phyloP scores from a whole-genome alignment of 345 rosid genomes.

The Tarenaya hassleriana region DNA sequence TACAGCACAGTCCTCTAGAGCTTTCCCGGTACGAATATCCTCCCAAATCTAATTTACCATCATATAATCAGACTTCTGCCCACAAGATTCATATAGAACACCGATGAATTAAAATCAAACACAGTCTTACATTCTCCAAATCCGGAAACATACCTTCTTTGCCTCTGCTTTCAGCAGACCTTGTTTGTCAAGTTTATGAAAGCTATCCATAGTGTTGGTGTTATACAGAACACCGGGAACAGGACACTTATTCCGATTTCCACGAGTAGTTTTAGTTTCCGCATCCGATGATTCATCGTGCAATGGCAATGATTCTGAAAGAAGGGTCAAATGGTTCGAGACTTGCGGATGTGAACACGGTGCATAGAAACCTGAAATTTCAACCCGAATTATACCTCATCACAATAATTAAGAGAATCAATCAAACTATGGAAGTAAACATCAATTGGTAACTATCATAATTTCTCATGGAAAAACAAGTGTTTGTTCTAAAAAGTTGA shows the following conservation, averaged over 20 bases:
- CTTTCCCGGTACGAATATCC: conserved; percentile 72
- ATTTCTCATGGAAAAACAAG: too few relatives aligned
- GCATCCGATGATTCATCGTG: conserved; percentile 31
- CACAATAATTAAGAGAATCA: too few relatives aligned
- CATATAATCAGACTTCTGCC: background rate
- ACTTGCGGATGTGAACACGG: conserved; percentile 75
- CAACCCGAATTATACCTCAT: background rate
- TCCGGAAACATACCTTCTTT: conserved; percentile 43
- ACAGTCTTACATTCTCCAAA: background rate
- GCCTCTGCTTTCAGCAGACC: conserved; percentile 62
- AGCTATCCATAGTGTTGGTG: conserved; percentile 75
- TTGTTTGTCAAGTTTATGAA: conserved; percentile 52
- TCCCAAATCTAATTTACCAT: conserved; percentile 71
- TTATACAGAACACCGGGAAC: conserved; percentile 77
- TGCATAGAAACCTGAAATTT: conserved; percentile 30
- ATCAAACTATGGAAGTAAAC: too few relatives aligned
- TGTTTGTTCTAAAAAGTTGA: too few relatives aligned
- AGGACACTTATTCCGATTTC: conserved; percentile 73
- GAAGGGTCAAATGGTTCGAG: conserved; percentile 63
- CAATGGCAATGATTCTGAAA: conserved; percentile 59
- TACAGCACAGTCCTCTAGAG: conserved; percentile 54
- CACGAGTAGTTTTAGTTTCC: conserved; percentile 26
- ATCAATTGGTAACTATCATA: too few relatives aligned
- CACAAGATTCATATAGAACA: background rate
- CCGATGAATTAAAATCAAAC: background rate